A percentile compares a stretch with the other conserved stretches of the same genome.
Evolutionary conservation across 2,329 filamentous ascomycete species (phyloP).

Genomic region (Aspergillus phoenicis): DNA sequence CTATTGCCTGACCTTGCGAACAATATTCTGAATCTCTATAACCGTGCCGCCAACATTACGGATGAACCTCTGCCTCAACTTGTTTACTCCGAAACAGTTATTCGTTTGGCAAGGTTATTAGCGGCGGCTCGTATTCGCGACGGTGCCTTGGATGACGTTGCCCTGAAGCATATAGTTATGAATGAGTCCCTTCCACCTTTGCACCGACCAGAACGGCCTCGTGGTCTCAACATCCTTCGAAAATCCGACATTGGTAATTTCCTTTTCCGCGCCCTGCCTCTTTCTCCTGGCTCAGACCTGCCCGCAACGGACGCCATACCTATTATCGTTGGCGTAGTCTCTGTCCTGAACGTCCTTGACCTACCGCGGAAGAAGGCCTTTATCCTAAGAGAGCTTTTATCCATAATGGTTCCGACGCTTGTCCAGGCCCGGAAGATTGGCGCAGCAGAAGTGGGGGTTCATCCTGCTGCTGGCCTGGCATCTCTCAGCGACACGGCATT

Average conservation of each 20-base stretch:
- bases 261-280: slow-evolving; percentile 71
- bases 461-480: slow-evolving; percentile 85
- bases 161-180: slow-evolving; percentile 63
- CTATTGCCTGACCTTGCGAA: slow-evolving; percentile 59
- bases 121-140: slow-evolving; percentile 54
- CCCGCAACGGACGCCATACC: slow-evolving; percentile 75
- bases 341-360: slow-evolving; percentile 78
- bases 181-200: slow-evolving; percentile 45
- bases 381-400: slow-evolving; percentile 81
- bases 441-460: slow-evolving; percentile 93
- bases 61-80: slow-evolving; percentile 57
- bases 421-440: slow-evolving; percentile 90
- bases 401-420: slow-evolving; percentile 77
- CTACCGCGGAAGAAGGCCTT: slow-evolving; percentile 89
- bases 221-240: slow-evolving; percentile 48
- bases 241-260: slow-evolving; percentile 67
- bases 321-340: slow-evolving; percentile 81
- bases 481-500: slow-evolving; percentile 62
- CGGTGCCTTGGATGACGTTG: slow-evolving; percentile 54
- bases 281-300: slow-evolving; percentile 61
- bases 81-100: slow-evolving; percentile 59
- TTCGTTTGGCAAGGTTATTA: slow-evolving; percentile 58
- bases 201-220: slow-evolving; percentile 37
- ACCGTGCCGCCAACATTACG: slow-evolving; percentile 54
- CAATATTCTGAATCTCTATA: slow-evolving; percentile 60